A percentile compares a stretch with the other conserved stretches of the same genome.
Evolutionary conservation across 2,329 filamentous ascomycete genomes (phyloP).

Genomic region (Aurifilum marmelostoma): DNA sequence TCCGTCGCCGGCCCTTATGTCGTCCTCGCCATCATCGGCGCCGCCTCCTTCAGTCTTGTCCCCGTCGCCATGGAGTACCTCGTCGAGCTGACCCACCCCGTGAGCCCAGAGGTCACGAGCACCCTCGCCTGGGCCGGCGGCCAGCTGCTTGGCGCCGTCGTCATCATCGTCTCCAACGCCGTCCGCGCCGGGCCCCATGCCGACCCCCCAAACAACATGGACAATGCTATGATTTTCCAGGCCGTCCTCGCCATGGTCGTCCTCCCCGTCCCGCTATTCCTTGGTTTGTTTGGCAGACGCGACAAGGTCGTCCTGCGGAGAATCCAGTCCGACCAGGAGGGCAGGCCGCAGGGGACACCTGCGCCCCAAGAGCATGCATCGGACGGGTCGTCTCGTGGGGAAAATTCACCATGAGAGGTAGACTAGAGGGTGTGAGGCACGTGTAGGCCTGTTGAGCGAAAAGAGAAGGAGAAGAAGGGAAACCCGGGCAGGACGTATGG

Average conservation of each 20-base stretch:
- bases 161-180: conserved; percentile 81
- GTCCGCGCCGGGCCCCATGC: conserved; percentile 60
- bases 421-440: background rate
- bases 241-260: conserved; percentile 69
- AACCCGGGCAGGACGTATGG: background rate
- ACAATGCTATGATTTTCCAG: conserved; percentile 74
- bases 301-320: conserved; percentile 56
- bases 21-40: conserved; percentile 76
- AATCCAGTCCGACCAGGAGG: conserved; percentile 46
- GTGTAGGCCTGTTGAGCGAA: background rate
- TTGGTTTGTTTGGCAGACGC: conserved; percentile 70
- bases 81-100: conserved; percentile 84
- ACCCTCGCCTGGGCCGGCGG: conserved; percentile 86
- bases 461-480: background rate
- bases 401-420: background rate
- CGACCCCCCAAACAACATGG: conserved; percentile 72
- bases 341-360: background rate
- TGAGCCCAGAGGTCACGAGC: conserved; percentile 82
- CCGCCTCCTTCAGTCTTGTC: conserved; percentile 76
- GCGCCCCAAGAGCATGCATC: background rate
- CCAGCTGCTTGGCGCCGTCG: conserved; percentile 81
- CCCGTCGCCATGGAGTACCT: conserved; percentile 86
- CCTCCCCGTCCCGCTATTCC: conserved; percentile 67
- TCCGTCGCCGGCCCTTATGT: conserved; percentile 71
- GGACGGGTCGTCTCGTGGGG: background rate